A percentile compares a stretch with the other conserved stretches of the same genome.
phyloP scores from a whole-genome alignment of 306 rosid genomes.

The Lagenaria siceraria region DNA sequence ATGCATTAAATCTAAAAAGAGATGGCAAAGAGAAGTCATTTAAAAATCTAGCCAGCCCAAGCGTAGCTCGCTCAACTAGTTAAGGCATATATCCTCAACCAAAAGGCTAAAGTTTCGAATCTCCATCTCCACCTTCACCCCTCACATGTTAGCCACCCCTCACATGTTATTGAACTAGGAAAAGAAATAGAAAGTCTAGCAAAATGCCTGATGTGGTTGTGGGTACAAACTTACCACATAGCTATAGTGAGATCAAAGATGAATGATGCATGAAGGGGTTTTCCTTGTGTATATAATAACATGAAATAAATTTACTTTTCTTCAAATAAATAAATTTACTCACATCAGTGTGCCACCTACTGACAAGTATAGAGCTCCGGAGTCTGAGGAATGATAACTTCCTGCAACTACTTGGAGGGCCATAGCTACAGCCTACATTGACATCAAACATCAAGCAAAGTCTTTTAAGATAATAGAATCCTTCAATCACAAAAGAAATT shows the following conservation, averaged over 20 bases:
- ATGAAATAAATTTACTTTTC: constrained; percentile 21
- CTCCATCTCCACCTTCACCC: too few species aligned
- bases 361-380: constrained; percentile 53
- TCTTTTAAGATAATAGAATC: background rate
- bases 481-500: background rate
- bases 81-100: too few species aligned
- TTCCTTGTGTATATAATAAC: background rate
- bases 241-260: background rate
- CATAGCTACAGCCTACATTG: constrained; percentile 60
- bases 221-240: background rate
- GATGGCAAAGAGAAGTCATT: background rate
- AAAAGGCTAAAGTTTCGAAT: too few species aligned
- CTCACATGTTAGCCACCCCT: too few species aligned
- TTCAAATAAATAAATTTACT: constrained; percentile 24
- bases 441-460: constrained; percentile 5
- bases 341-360: constrained; percentile 90
- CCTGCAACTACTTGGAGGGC: constrained; percentile 63
- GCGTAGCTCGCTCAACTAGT: too few species aligned
- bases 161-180: too few species aligned
- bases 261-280: background rate
- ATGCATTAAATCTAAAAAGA: background rate
- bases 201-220: background rate
- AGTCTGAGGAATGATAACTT: constrained; percentile 29
- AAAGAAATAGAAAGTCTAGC: background rate
- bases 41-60: too few species aligned